Conservation (phyloP, 176 grass and related monocot genomes). For the Secale cereale region DNA sequence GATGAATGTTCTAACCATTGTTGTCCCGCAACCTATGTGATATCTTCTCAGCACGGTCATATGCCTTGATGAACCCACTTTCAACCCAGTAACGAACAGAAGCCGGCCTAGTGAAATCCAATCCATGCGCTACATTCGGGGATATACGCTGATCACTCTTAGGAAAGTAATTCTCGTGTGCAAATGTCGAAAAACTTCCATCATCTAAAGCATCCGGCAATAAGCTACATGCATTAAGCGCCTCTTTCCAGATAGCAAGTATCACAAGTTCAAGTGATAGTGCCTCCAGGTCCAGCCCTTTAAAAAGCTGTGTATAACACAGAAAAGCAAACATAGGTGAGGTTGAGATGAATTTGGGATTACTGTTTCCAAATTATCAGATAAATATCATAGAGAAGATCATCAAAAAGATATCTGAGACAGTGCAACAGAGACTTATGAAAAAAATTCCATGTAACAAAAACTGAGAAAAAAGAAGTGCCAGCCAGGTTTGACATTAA, state of each 20-base stretch:
- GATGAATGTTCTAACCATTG: slow-evolving; percentile 39
- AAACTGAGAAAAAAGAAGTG: background rate
- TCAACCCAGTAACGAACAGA: slow-evolving; percentile 57
- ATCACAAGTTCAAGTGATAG: slow-evolving; percentile 64
- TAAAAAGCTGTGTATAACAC: slow-evolving; percentile 34
- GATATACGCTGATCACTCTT: slow-evolving; percentile 8
- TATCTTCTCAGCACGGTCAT: slow-evolving; percentile 65
- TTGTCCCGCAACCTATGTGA: slow-evolving; percentile 41
- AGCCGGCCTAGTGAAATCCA: slow-evolving; percentile 39
- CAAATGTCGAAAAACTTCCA: background rate
- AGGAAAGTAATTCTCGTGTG: slow-evolving; percentile 18
- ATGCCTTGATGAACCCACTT: slow-evolving; percentile 66
- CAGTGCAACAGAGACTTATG: background rate
- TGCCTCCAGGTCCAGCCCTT: slow-evolving; percentile 52
- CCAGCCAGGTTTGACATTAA: background rate
- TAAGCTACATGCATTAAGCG: slow-evolving; percentile 42
- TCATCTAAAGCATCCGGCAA: slow-evolving; percentile 33
- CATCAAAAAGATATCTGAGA: background rate
- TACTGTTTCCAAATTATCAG: background rate
- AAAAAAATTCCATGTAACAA: background rate
- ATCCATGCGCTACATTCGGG: slow-evolving; percentile 27
- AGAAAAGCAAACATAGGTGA: slow-evolving; percentile 4
- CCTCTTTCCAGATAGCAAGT: slow-evolving; percentile 65
- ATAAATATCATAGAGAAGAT: background rate
- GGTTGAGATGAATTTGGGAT: background rate